phyloP scores from a whole-genome alignment of 768 basidiomycete genomes.

The Pleurotus citrinopileatus region DNA sequence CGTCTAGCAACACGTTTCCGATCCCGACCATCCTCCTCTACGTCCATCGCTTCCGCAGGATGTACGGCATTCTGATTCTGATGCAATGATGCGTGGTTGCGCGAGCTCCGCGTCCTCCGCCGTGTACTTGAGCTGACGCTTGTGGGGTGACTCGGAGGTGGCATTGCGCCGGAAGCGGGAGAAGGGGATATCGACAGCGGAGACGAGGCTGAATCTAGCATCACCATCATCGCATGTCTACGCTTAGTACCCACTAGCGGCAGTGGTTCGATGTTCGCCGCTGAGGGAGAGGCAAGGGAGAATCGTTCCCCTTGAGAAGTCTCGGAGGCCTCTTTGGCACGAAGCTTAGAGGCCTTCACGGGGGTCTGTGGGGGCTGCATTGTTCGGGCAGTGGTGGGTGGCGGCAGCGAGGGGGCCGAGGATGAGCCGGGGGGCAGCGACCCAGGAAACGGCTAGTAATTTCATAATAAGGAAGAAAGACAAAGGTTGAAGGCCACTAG shows the following conservation, averaged over 20 bases:
- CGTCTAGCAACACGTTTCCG: constrained; percentile 72
- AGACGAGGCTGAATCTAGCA: constrained; percentile 54
- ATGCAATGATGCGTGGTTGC: constrained; percentile 35
- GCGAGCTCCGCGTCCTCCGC: constrained; percentile 49
- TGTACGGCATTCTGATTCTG: constrained; percentile 36
- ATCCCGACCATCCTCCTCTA: constrained; percentile 75
- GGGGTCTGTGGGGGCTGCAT: constrained; percentile 21
- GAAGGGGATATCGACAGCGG: constrained; percentile 34
- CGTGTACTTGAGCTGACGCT: constrained; percentile 37
- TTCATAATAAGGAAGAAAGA: constrained; percentile 13
- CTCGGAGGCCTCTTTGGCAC: neutral
- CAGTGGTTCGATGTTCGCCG: constrained; percentile 26
- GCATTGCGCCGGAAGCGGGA: constrained; percentile 30
- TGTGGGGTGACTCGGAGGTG: constrained; percentile 17
- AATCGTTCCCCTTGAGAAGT: neutral
- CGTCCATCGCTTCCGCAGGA: constrained; percentile 57
- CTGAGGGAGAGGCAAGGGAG: neutral
- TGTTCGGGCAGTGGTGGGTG: constrained; percentile 21
- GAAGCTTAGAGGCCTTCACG: neutral
- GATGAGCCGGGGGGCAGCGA: constrained; percentile 19
- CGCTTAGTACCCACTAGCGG: constrained; percentile 63
- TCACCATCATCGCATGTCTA: constrained; percentile 77
- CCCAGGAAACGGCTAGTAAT: constrained; percentile 21
- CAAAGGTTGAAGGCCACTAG: constrained; percentile 24
- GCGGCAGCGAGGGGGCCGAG: constrained; percentile 31